These are phyloP conservation scores for Gloeostereum incarnatum DNA, from an alignment of 768 basidiomycete species.

Conservation along the genomic window DNA sequence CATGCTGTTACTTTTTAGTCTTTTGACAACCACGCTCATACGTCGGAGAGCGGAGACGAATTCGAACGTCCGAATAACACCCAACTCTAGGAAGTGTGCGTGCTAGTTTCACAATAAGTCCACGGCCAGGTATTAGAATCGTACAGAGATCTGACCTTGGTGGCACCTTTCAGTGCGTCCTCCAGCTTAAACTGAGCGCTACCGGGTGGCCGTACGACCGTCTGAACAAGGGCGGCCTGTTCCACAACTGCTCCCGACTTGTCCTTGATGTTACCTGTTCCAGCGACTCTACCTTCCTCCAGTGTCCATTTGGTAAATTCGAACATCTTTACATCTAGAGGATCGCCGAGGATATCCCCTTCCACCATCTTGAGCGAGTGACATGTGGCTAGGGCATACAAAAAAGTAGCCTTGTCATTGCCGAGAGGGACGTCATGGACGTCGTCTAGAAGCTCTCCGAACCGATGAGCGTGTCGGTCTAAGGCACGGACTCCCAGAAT, in stretches of 20 bases:
- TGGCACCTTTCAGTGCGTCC: slow-evolving; percentile 81
- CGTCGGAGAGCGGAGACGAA: slow-evolving; percentile 88
- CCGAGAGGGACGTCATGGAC: slow-evolving; percentile 75
- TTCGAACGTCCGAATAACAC: slow-evolving; percentile 93
- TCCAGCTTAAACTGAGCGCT: slow-evolving; percentile 84
- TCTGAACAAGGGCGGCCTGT: slow-evolving; percentile 89
- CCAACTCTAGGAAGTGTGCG: slow-evolving; percentile 94
- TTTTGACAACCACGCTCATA: slow-evolving; percentile 98
- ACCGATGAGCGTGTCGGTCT: slow-evolving; percentile 66
- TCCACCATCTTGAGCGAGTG: slow-evolving; percentile 91
- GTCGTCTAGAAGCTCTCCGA: slow-evolving; percentile 86
- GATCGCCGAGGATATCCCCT: slow-evolving; percentile 87
- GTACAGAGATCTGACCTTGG: slow-evolving; percentile 43
- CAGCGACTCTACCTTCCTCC: slow-evolving; percentile 78
- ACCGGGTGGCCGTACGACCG: slow-evolving; percentile 93
- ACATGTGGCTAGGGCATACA: slow-evolving; percentile 93
- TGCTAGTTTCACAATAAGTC: slow-evolving; percentile 40
- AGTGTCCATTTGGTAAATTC: slow-evolving; percentile 93
- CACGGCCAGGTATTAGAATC: slow-evolving; percentile 5
- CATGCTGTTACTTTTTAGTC: slow-evolving; percentile 90
- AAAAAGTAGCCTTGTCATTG: slow-evolving; percentile 69
- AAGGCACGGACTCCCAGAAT: slow-evolving; percentile 88
- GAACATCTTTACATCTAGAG: slow-evolving; percentile 97
- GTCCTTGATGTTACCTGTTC: slow-evolving; percentile 62
- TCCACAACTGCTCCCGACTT: slow-evolving; percentile 49